A percentile compares a stretch with the other conserved stretches of the same genome.
These are phyloP conservation scores for Meyerozyma sp. DNA, from an alignment of 1,139 yeast genomes.

Conservation along the genomic window DNA sequence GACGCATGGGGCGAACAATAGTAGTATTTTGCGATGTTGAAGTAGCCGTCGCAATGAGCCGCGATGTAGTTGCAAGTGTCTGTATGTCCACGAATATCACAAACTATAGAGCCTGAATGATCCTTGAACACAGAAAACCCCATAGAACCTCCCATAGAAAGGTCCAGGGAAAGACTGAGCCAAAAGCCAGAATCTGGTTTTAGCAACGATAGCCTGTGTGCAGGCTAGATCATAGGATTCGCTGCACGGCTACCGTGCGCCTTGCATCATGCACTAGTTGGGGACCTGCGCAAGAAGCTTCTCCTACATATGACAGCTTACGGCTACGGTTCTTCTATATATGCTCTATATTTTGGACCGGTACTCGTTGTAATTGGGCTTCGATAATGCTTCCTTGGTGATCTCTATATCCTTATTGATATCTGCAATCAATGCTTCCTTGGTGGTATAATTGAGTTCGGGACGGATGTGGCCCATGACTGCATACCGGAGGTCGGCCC, in stretches of 20 bases:
- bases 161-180: too few species aligned
- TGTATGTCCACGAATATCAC: background rate
- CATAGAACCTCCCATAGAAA: background rate
- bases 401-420: conserved; percentile 74
- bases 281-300: background rate
- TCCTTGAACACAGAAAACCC: background rate
- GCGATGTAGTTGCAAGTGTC: conserved; percentile 17
- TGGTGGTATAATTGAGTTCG: conserved; percentile 79
- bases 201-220: background rate
- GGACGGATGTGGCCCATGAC: conserved; percentile 90
- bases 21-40: conserved; percentile 19
- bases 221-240: background rate
- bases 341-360: background rate
- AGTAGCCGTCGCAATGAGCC: conserved; percentile 23
- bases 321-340: background rate
- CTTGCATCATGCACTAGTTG: background rate
- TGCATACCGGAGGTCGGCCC: conserved; percentile 63
- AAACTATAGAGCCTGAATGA: background rate
- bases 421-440: conserved; percentile 82
- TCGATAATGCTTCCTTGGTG: conserved; percentile 46
- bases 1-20: conserved; percentile 19
- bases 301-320: background rate
- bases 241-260: background rate
- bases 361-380: conserved; percentile 13
- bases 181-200: background rate